A percentile compares a stretch with the other conserved stretches of the same genome.
Evolutionary conservation across 108 stramenopile species (phyloP).

Genomic region (Cyclotella baltica): DNA sequence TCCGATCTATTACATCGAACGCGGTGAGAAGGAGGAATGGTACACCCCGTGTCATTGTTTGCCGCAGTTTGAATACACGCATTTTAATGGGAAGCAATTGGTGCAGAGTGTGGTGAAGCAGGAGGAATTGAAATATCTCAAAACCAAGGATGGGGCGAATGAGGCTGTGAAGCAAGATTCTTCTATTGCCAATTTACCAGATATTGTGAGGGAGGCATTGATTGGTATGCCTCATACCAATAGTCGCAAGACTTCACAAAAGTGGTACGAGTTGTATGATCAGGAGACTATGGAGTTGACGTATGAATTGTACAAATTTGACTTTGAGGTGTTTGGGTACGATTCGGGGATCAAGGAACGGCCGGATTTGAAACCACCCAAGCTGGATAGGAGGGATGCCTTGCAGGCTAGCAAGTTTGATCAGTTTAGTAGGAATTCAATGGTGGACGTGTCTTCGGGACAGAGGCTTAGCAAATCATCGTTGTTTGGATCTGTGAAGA

Average conservation of each 20-base stretch:
- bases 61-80: conserved; percentile 70
- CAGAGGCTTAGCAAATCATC: neutral
- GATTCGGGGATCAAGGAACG: conserved; percentile 40
- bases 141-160: conserved; percentile 48
- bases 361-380: conserved; percentile 54
- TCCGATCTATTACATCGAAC: conserved; percentile 62
- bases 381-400: conserved; percentile 11
- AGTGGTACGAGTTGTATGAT: conserved; percentile 66
- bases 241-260: conserved; percentile 43
- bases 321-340: conserved; percentile 71
- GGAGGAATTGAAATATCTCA: conserved; percentile 64
- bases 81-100: conserved; percentile 54
- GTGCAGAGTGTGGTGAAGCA: conserved; percentile 68
- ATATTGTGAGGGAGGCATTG: conserved; percentile 51
- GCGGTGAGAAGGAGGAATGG: conserved; percentile 71
- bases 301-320: conserved; percentile 66
- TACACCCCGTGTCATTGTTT: conserved; percentile 66
- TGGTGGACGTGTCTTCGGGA: conserved; percentile 6
- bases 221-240: conserved; percentile 64
- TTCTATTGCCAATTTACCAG: conserved; percentile 45
- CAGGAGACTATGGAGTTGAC: conserved; percentile 69
- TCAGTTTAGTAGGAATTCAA: conserved; percentile 26
- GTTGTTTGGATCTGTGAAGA: conserved; percentile 11
- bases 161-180: conserved; percentile 28
- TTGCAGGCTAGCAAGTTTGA: conserved; percentile 5